phyloP scores from a whole-genome alignment of 2,329 filamentous ascomycete genomes.

The Westerdykella aurantiaca region DNA sequence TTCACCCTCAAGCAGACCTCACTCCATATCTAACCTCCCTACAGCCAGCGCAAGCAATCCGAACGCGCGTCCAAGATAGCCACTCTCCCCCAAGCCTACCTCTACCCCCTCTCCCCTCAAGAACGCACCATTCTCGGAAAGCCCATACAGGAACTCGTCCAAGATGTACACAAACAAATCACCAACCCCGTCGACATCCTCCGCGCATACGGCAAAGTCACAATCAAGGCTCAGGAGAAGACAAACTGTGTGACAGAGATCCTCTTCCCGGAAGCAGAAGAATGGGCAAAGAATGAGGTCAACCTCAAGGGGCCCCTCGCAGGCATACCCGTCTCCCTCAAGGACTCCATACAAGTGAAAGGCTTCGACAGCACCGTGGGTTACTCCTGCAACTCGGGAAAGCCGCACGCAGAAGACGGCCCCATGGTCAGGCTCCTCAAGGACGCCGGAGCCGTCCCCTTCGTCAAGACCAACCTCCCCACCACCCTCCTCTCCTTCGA shows the following conservation, averaged over 20 bases:
- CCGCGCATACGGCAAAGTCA: slow-evolving; percentile 80
- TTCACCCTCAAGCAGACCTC: slow-evolving; percentile 4
- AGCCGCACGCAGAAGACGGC: slow-evolving; percentile 63
- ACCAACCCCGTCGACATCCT: slow-evolving; percentile 67
- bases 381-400: slow-evolving; percentile 66
- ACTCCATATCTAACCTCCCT: slow-evolving; percentile 9
- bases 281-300: slow-evolving; percentile 56
- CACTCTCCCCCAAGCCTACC: slow-evolving; percentile 60
- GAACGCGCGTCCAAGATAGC: slow-evolving; percentile 67
- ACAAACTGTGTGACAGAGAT: slow-evolving; percentile 90
- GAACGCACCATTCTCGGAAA: slow-evolving; percentile 65
- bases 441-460: slow-evolving; percentile 81
- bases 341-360: slow-evolving; percentile 68
- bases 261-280: slow-evolving; percentile 70
- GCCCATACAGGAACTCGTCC: slow-evolving; percentile 71
- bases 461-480: slow-evolving; percentile 87
- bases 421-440: slow-evolving; percentile 71
- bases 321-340: slow-evolving; percentile 80
- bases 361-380: slow-evolving; percentile 81
- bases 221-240: slow-evolving; percentile 73
- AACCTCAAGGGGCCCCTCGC: slow-evolving; percentile 79
- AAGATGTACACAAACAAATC: slow-evolving; percentile 65
- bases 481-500: slow-evolving; percentile 84
- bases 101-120: slow-evolving; percentile 54
- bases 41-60: slow-evolving; percentile 71